These are phyloP conservation scores for Mortierella sp. DNA, from an alignment of 371 early-diverging fungal species.

Conservation along the genomic window DNA sequence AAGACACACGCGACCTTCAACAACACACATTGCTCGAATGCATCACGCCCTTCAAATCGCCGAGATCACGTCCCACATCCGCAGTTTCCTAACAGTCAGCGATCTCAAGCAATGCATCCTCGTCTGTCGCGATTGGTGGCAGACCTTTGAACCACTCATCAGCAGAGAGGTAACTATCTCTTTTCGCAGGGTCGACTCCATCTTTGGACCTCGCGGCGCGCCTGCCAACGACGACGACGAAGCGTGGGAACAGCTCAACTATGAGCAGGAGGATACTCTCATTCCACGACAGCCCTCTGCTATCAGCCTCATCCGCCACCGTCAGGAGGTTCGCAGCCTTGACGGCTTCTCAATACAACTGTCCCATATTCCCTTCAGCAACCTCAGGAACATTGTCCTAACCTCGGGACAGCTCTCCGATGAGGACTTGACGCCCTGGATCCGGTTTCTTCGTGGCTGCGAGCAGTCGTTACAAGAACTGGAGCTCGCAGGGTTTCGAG, in stretches of 20 bases:
- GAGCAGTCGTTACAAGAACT: background rate
- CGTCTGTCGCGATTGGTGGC: conserved; percentile 10
- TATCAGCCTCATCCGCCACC: background rate
- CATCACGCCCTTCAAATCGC: conserved; percentile 1
- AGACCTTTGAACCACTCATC: conserved; percentile 1
- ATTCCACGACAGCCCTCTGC: background rate
- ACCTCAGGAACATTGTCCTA: background rate
- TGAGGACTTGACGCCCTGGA: background rate
- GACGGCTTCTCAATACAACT: background rate
- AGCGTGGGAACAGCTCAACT: background rate
- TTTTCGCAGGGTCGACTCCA: background rate
- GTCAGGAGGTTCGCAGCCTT: background rate
- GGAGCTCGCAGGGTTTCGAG: background rate
- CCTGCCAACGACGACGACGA: background rate
- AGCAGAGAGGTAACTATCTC: background rate
- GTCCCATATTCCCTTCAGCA: background rate
- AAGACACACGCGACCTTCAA: background rate
- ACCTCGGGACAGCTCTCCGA: background rate
- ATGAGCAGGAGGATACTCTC: background rate
- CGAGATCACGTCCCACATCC: background rate
- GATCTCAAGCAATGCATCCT: conserved; percentile 9
- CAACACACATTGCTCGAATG: background rate
- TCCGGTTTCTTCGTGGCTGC: background rate
- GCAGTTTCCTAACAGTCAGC: background rate
- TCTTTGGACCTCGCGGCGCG: background rate